Conservation (phyloP, 202 grass and related monocot species). For the Saccharum hybrid region DNA sequence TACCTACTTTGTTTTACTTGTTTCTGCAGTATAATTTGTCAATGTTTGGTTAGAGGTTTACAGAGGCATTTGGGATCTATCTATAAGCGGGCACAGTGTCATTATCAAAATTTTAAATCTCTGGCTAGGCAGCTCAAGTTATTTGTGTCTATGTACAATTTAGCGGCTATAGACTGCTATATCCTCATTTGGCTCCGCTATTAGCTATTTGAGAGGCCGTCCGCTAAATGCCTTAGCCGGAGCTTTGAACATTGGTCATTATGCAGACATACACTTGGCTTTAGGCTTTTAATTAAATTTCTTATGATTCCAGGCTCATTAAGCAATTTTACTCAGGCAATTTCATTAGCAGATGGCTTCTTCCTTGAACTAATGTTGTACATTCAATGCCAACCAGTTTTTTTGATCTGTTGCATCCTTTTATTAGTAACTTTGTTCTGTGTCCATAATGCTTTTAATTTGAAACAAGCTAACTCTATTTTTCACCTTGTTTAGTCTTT, state of each 20-base stretch:
- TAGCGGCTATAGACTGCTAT: too few relatives aligned
- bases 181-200: too few relatives aligned
- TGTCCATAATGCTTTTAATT: slow-evolving; percentile 28
- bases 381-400: background rate
- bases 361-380: slow-evolving; percentile 21
- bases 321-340: background rate
- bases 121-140: too few relatives aligned
- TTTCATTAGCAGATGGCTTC: slow-evolving; percentile 5
- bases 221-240: too few relatives aligned
- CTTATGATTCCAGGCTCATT: background rate
- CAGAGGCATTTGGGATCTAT: slow-evolving; percentile 29
- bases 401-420: slow-evolving; percentile 37
- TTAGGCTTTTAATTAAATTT: slow-evolving; percentile 30
- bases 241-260: background rate
- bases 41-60: slow-evolving; percentile 11
- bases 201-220: too few relatives aligned
- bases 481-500: slow-evolving; percentile 54
- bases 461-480: slow-evolving; percentile 41
- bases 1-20: slow-evolving; percentile 25
- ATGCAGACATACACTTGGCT: slow-evolving; percentile 15
- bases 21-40: slow-evolving; percentile 9
- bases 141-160: too few relatives aligned
- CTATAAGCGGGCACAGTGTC: background rate
- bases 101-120: background rate
- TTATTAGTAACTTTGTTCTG: slow-evolving; percentile 14